Conservation (phyloP, 2,329 filamentous ascomycete species). For the Stylonectria norvegica region DNA sequence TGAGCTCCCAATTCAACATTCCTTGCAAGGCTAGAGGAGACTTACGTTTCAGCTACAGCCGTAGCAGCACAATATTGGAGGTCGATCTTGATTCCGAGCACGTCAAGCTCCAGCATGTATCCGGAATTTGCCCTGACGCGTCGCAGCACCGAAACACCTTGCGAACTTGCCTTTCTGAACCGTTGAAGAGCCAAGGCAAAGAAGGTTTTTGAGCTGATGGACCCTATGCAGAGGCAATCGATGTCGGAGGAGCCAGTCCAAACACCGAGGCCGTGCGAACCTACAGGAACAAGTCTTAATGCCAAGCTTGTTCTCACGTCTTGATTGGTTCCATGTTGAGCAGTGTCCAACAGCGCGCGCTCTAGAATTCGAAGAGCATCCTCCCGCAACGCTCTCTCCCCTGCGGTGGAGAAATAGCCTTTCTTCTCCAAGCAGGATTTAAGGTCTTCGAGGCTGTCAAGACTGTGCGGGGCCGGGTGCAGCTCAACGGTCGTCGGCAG, state of each 20-base stretch:
- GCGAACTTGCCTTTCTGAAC: slow-evolving; percentile 44
- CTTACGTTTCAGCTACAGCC: slow-evolving; percentile 48
- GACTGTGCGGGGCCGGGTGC: slow-evolving; percentile 24
- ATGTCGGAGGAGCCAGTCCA: slow-evolving; percentile 61
- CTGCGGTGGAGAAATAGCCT: slow-evolving; percentile 44
- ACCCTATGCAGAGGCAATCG: slow-evolving; percentile 63
- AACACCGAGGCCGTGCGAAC: slow-evolving; percentile 61
- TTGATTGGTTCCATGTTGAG: slow-evolving; percentile 5
- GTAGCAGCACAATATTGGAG: slow-evolving; percentile 64
- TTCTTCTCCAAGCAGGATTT: slow-evolving; percentile 36
- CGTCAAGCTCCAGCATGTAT: slow-evolving; percentile 61
- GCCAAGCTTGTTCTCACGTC: slow-evolving; percentile 22
- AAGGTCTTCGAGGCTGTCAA: slow-evolving; percentile 35
- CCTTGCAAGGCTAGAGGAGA: not conserved
- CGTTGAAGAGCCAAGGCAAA: slow-evolving; percentile 56
- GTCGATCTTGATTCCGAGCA: slow-evolving; percentile 57
- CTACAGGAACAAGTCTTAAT: slow-evolving; percentile 58
- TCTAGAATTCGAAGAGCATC: slow-evolving; percentile 46
- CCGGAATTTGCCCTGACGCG: slow-evolving; percentile 57
- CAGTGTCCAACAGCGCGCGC: slow-evolving; percentile 36
- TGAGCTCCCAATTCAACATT: not conserved
- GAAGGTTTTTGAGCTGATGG: slow-evolving; percentile 58
- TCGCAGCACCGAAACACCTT: slow-evolving; percentile 50
- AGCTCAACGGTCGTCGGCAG: slow-evolving; percentile 27
- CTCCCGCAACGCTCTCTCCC: slow-evolving; percentile 41